Evolutionary conservation across 2,329 filamentous ascomycete genomes (phyloP), one percentile per base, ranked within the genome.

Genomic region (Furcasterigmium furcatum): DNA sequence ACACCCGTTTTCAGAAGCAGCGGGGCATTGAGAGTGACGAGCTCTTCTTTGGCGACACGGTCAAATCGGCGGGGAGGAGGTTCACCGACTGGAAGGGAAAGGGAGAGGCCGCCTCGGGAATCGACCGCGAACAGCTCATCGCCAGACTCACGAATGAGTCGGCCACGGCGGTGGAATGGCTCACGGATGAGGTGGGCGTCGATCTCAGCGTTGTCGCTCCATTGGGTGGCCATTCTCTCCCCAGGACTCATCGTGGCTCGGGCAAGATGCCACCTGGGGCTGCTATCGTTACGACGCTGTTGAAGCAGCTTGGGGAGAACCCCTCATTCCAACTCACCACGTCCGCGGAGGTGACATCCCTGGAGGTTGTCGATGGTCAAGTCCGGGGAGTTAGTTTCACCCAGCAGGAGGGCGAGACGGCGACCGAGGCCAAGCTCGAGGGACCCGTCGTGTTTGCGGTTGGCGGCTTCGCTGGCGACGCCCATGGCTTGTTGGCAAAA

Each of bases 401-500:
- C 8, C 51, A 55, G 0, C 18, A 39, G 13, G 64, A 65, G 3
- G 66, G 62, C 2, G 50, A 62, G 44, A 10, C 13, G 7, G 8
- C 25, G 9, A 19, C 18, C 2, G 34, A 36, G 18, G 63, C 71
- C 13, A 63, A 63, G 10, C 56, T 80, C 2, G 57, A 63, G 2
- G 79, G 79, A 0, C 74, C 77, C 0, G 79, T 85, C 0, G 66
- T 86, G 5, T 82, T 85, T 46, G 74, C 82, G 0, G 70, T 70
- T 0, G 82, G 82, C 7, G 82, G 82, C 0, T 86, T 86, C 47
- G 81, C 73, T 0, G 82, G 82, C 10, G 82, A 85, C 55, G 71
- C 78, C 3, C 59, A 71, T 19, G 82, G 82, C 0, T 56, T 84
- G 32, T 59, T 85, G 1, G 71, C 74, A 1, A 58, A 68, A 36